phyloP scores from a whole-genome alignment of 306 rosid species.

The Cucurbita pepo region DNA sequence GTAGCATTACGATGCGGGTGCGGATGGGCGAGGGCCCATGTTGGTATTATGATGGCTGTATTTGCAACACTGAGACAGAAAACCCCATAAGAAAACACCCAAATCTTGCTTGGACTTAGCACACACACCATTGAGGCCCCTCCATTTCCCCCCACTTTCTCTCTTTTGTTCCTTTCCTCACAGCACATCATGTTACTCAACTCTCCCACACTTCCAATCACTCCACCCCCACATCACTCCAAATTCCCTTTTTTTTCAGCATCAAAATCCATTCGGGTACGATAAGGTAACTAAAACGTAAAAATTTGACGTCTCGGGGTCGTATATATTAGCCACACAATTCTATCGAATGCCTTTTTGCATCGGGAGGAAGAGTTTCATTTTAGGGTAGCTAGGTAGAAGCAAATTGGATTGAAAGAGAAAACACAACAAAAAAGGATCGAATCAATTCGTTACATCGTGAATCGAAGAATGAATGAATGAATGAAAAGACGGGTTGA shows the following conservation, averaged over 20 bases:
- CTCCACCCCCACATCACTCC: too few species aligned
- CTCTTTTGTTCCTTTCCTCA: not conserved
- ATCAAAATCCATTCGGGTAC: not conserved
- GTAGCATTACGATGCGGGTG: too few species aligned
- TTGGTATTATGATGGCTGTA: conserved; percentile 17
- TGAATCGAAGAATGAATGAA: not conserved
- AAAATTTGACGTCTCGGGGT: too few species aligned
- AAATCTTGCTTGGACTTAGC: conserved; percentile 5
- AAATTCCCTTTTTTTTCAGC: not conserved
- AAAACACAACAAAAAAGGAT: not conserved
- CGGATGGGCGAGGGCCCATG: not conserved
- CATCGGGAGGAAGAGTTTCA: too few species aligned
- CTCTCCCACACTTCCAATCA: not conserved
- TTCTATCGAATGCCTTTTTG: too few species aligned
- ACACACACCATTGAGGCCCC: not conserved
- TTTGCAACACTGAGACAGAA: conserved; percentile 11
- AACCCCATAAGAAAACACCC: conserved; percentile 22
- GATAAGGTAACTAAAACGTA: not conserved
- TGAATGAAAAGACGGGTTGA: not conserved
- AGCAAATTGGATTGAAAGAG: not conserved
- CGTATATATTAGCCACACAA: too few species aligned
- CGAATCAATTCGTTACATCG: not conserved
- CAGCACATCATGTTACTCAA: not conserved
- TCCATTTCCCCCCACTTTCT: conserved; percentile 13
- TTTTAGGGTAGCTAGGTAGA: not conserved